Evolutionary conservation across 2,329 filamentous ascomycete species (phyloP), one percentile per base, ranked within the genome.

Genomic region (Fusarium sp.): DNA sequence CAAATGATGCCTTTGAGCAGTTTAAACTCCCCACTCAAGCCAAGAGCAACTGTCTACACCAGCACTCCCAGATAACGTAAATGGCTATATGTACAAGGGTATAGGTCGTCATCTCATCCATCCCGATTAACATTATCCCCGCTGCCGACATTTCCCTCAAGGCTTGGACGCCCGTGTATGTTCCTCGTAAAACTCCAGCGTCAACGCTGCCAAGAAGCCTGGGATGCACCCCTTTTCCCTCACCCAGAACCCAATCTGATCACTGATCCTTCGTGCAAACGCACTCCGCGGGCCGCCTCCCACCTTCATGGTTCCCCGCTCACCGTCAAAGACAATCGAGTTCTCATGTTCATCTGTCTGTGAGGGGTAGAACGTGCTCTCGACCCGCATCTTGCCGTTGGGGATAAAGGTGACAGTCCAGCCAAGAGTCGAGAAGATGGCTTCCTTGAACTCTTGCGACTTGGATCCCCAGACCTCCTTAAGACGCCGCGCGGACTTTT

Each of bases 291-390:
- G 94, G 0, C 97, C 97, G 2, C 97, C 97, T 37, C 93, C 94
- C 67, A 99, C 94, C 88, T 99, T 99, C 97, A 99, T 99, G 1
- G 95, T 98, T 9, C 96, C 97, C 67, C 93, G 92, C 84, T 98
- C 95, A 61, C 95, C 95, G 83, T 98, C 95, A 82, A 98, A 98
- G 0, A 98, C 91, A 70, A 93, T 92, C 67, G 89, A 91, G 76
- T 92, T 92, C 82, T 93, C 91, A 81, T 94, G 91, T 79, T 93
- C 92, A 65, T 93, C 91, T 81, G 82, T 90, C 84, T 71, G 83
- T 3, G 90, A 92, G 0, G 95, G 93, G 80, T 93, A 94, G 80
- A 96, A 97, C 75, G 96, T 93, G 69, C 90, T 93, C 64, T 96
- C 97, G 25, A 98, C 94, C 35, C 95, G 92, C 84, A 98, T 97